Conservation (phyloP, 139 green algal species). For the Coelastrella sp. region DNA sequence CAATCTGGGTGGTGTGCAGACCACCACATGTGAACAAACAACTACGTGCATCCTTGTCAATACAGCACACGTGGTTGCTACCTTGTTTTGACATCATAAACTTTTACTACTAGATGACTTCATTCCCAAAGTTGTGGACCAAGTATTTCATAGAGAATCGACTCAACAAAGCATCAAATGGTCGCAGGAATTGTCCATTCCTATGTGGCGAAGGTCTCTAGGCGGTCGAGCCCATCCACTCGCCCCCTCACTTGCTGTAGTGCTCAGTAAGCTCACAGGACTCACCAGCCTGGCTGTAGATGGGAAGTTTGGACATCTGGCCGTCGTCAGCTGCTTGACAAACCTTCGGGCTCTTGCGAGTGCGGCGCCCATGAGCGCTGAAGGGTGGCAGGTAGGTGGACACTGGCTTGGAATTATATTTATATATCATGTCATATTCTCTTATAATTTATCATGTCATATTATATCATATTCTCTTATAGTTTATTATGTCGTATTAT, state of each 20-base stretch:
- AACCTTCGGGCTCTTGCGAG: conserved; percentile 25
- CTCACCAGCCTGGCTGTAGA: conserved; percentile 31
- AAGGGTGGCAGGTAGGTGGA: conserved; percentile 37
- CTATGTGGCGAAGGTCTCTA: conserved; percentile 43
- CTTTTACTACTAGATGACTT: too few relatives aligned
- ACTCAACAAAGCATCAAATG: not conserved
- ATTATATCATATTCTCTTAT: too few relatives aligned
- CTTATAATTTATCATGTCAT: too few relatives aligned
- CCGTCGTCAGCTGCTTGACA: conserved; percentile 26
- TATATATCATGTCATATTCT: too few relatives aligned
- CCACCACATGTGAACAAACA: too few relatives aligned
- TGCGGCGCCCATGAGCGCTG: conserved; percentile 34
- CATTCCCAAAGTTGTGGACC: too few relatives aligned
- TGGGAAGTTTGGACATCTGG: conserved; percentile 40
- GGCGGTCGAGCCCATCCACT: conserved; percentile 36
- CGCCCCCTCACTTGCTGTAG: conserved; percentile 17
- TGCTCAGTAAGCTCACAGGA: not conserved
- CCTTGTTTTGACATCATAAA: too few relatives aligned
- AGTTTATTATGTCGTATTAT: too few relatives aligned
- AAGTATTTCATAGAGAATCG: not conserved
- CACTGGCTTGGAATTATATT: not conserved
- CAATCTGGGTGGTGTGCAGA: too few relatives aligned
- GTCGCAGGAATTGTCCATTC: conserved; percentile 26
- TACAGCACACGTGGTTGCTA: too few relatives aligned
- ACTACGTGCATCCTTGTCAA: too few relatives aligned